These are phyloP conservation scores for Fusarium equiseti DNA, from an alignment of 2,329 filamentous ascomycete species.

Conservation along the genomic window DNA sequence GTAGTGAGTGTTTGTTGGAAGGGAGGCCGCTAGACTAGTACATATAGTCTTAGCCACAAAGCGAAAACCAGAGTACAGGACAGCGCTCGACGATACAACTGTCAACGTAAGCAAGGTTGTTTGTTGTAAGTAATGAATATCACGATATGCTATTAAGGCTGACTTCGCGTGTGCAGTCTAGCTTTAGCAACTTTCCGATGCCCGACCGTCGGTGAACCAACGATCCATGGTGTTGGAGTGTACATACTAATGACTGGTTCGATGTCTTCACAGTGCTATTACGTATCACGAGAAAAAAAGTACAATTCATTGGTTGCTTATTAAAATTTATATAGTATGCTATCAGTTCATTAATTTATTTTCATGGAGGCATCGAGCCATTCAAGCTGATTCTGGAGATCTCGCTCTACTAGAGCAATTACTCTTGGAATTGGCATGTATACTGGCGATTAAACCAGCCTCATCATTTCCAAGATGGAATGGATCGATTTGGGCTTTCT, in stretches of 20 bases:
- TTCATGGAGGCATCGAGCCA: not conserved
- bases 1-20: not conserved
- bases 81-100: not conserved
- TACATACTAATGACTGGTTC: not conserved
- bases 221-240: not conserved
- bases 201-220: not conserved
- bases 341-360: not conserved
- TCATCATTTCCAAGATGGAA: slow-evolving; percentile 42
- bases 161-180: not conserved
- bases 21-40: no score
- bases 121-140: not conserved
- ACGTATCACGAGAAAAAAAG: not conserved
- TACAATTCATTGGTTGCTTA: not conserved
- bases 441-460: slow-evolving; percentile 36
- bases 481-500: slow-evolving; percentile 14
- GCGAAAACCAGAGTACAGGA: not conserved
- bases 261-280: not conserved
- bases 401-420: slow-evolving; percentile 17
- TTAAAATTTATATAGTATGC: not conserved
- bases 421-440: slow-evolving; percentile 32
- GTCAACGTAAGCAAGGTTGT: not conserved
- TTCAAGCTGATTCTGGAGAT: slow-evolving; percentile 16
- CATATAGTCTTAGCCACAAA: not conserved
- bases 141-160: not conserved
- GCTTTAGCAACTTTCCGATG: not conserved